Percentiles rank a stretch among this genome's conserved stretches.
Evolutionary conservation across 768 basidiomycete species (phyloP).

Genomic region (Lepiota venenata): DNA sequence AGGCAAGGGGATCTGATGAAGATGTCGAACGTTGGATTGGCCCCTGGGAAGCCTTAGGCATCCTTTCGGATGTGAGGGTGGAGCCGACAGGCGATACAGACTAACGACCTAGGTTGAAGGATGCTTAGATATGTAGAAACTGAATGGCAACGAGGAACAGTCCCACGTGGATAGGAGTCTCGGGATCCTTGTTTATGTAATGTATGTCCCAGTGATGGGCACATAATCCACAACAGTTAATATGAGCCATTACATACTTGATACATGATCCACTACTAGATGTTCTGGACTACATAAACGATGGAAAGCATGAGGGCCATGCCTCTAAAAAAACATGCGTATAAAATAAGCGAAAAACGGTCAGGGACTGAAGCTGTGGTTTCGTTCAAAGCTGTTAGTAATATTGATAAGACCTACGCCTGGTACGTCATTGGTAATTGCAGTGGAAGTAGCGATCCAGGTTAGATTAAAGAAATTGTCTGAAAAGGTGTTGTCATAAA

Average conservation of each 20-base stretch:
- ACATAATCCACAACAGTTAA: not conserved
- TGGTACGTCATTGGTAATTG: slow-evolving; percentile 26
- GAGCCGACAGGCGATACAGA: not conserved
- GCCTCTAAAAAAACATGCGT: not conserved
- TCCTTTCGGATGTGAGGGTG: not conserved
- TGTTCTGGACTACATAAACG: not conserved
- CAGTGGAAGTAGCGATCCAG: slow-evolving; percentile 43
- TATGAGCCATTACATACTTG: not conserved
- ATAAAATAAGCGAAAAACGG: slow-evolving; percentile 13
- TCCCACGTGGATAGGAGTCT: slow-evolving; percentile 9
- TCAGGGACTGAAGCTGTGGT: slow-evolving; percentile 27
- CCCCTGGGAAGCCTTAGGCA: slow-evolving; percentile 10
- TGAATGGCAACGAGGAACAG: not conserved
- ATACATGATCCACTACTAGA: slow-evolving; percentile 6
- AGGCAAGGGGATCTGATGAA: slow-evolving; percentile 22
- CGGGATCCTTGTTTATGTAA: not conserved
- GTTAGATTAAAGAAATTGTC: slow-evolving; percentile 43
- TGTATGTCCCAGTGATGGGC: no score
- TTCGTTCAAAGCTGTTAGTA: slow-evolving; percentile 35
- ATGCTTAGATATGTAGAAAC: slow-evolving; percentile 1
- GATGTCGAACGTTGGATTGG: slow-evolving; percentile 22
- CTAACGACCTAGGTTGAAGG: not conserved
- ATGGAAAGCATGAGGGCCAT: not conserved
- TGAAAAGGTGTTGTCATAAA: slow-evolving; percentile 44
- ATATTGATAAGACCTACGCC: slow-evolving; percentile 40